phyloP scores from a whole-genome alignment of 495 filamentous ascomycete genomes.

The Trichoderma erinaceum region DNA sequence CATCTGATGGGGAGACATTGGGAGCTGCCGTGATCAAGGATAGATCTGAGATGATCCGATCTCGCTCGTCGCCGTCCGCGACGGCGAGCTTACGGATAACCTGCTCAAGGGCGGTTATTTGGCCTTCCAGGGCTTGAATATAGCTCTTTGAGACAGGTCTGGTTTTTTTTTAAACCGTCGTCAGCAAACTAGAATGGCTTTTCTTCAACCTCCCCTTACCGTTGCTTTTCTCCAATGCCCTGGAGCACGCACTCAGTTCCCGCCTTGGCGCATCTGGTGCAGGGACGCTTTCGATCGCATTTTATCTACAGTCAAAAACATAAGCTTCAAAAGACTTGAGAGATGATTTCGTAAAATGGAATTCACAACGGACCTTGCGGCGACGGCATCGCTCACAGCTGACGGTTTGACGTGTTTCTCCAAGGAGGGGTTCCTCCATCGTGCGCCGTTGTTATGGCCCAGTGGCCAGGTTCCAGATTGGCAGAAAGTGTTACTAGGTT shows the following conservation, averaged over 20 bases:
- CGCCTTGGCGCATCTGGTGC: constrained; percentile 24
- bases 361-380: constrained; percentile 3
- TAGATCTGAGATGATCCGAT: constrained; percentile 19
- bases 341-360: neutral
- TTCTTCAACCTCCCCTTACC: constrained; percentile 5
- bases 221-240: constrained; percentile 23
- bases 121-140: constrained; percentile 28
- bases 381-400: constrained; percentile 17
- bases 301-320: constrained; percentile 22
- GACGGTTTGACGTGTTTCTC: constrained; percentile 21
- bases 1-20: neutral
- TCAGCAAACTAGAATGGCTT: neutral
- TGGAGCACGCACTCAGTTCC: constrained; percentile 23
- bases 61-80: constrained; percentile 19
- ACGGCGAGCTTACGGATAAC: constrained; percentile 27
- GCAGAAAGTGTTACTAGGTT: neutral
- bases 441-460: neutral
- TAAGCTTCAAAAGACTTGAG: neutral
- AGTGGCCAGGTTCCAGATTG: neutral
- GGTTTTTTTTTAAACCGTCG: neutral
- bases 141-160: constrained; percentile 26
- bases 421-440: neutral
- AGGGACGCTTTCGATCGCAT: constrained; percentile 28
- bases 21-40: constrained; percentile 4
- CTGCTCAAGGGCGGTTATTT: constrained; percentile 26